Base-by-base conservation (phyloP, 176 grass and related monocot genomes). In the Carex kokanica region DNA sequence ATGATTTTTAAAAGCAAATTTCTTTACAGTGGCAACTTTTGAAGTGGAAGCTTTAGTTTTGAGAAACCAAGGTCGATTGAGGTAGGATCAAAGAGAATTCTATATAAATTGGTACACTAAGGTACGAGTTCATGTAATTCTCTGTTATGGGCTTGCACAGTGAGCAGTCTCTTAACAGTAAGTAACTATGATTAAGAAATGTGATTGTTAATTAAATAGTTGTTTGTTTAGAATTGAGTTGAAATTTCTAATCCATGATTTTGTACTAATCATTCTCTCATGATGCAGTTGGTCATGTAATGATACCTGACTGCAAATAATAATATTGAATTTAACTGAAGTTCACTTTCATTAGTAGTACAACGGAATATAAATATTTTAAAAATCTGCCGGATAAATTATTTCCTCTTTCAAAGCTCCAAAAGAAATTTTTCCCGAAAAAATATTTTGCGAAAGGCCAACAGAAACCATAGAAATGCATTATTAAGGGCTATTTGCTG, bases 61-160 rank as follows among this genome's bases (percentile, higher is more conserved):
- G 15, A 82, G 57, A 82, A 82, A 52, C 45, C 63, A 29, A 64
- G 78, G 18, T 82, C 11, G 13, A 66, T 66, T 66, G 21, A 53
- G 38, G 58, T 63, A 81, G 9, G 58, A 81, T 81, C n/a, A 43
- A 64, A 23, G 36, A 81, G 34, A 64, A 81, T 64, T 64, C 13
- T 81, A 8, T 47, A 81, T 61, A 25, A 81, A 61, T 61, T 47
- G 18, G 58, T 43, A 24, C 55, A 16, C 52, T 79, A 27, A 51
- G 36, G 80, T 51, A 53, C 63, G 68, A 14, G 21, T 67, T 34
- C 61, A 82, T 66, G 80, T 20, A 82, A 52, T 65, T 65, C 21
- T 53, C 40, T 54, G 21, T 82, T 21, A 51, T 32, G 38, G 32
- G 10, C 38, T 52, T 62, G 53, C 55, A 60, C 57, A 62, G 40